Conservation (phyloP, 352 stramenopile species). For the Pythium utonaiense region DNA sequence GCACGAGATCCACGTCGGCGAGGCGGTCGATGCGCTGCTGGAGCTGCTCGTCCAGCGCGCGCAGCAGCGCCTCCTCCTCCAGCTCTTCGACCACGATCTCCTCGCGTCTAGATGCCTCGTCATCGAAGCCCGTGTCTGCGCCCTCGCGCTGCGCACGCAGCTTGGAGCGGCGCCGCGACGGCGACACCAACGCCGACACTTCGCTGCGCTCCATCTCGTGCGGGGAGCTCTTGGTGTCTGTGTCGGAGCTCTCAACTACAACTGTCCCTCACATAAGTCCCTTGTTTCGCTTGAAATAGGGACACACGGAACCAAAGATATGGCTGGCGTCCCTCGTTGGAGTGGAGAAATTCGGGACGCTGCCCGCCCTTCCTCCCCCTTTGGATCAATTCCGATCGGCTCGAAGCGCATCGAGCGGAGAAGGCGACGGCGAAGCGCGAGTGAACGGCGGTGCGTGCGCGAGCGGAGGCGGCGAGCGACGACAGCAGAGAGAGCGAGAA, state of each 20-base stretch:
- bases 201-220: slow-evolving; percentile 53
- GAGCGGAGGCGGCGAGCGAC: background rate
- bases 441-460: background rate
- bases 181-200: slow-evolving; percentile 49
- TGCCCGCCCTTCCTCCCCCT: slow-evolving; percentile 14
- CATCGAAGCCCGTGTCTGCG: slow-evolving; percentile 1
- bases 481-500: background rate
- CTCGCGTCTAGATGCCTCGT: slow-evolving; percentile 4
- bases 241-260: slow-evolving; percentile 3
- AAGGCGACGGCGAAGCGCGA: background rate
- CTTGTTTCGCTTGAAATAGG: slow-evolving; percentile 3
- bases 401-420: slow-evolving; percentile 8
- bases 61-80: slow-evolving; percentile 62
- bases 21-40: slow-evolving; percentile 52
- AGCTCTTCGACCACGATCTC: slow-evolving; percentile 51
- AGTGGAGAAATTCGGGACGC: slow-evolving; percentile 21
- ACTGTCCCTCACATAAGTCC: slow-evolving; percentile 3
- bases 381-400: slow-evolving; percentile 24
- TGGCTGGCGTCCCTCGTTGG: slow-evolving; percentile 12
- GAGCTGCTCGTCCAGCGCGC: slow-evolving; percentile 61
- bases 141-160: slow-evolving; percentile 3
- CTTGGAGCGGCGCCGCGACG: slow-evolving; percentile 21
- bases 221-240: background rate
- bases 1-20: slow-evolving; percentile 53
- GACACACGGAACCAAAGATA: slow-evolving; percentile 26